Conservation (phyloP, 176 grass and related monocot species). For the Saccharum spontaneum region DNA sequence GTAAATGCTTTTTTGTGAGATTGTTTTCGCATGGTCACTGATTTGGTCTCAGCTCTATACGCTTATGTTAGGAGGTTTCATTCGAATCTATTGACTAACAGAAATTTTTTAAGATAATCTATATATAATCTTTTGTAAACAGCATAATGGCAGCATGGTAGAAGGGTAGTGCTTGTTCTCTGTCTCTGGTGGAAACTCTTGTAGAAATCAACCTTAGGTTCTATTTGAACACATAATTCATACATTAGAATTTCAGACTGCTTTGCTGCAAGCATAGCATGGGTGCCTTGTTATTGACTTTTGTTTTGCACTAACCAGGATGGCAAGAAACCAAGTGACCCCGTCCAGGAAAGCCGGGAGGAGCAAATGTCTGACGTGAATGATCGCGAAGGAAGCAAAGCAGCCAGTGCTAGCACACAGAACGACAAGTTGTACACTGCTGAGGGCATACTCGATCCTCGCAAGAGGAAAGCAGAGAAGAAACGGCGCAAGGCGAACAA, state of each 20-base stretch:
- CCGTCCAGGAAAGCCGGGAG: constrained; percentile 30
- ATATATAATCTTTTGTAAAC: not conserved
- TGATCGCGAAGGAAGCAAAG: constrained; percentile 38
- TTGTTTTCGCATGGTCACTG: not conserved
- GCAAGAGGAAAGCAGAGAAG: constrained; percentile 64
- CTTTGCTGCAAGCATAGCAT: not conserved
- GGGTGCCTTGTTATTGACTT: not conserved
- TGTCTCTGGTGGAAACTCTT: not conserved
- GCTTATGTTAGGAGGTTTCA: not conserved
- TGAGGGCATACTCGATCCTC: constrained; percentile 77
- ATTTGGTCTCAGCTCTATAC: not conserved
- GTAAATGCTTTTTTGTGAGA: not conserved
- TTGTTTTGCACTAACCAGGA: constrained; percentile 26
- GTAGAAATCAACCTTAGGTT: not conserved
- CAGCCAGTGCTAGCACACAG: constrained; percentile 37
- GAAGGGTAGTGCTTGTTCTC: not conserved
- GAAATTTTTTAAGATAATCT: not conserved
- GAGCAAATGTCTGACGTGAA: constrained; percentile 55
- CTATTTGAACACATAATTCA: not conserved
- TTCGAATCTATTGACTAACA: not conserved
- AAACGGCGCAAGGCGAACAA: constrained; percentile 45
- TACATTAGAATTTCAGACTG: not conserved
- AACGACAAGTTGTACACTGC: constrained; percentile 73
- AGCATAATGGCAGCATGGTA: not conserved
- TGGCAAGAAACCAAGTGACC: not conserved